A percentile compares a stretch with the other conserved stretches of the same genome.
These are phyloP conservation scores for Pseudogymnoascus sp. DNA, from an alignment of 2,329 filamentous ascomycete genomes.

Conservation along the genomic window DNA sequence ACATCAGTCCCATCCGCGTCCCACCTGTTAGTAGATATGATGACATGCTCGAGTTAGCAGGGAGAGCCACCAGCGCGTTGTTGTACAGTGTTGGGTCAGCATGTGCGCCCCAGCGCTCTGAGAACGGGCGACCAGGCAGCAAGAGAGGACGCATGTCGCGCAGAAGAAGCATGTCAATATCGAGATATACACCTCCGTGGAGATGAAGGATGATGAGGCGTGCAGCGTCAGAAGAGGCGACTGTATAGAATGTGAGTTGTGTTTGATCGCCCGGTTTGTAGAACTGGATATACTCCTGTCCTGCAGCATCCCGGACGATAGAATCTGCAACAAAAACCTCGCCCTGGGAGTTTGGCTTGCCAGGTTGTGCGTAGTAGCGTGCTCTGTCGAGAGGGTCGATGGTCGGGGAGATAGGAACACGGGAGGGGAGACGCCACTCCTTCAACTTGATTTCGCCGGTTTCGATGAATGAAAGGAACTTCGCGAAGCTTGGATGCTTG, in stretches of 20 bases:
- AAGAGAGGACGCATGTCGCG: background rate
- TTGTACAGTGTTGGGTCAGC: background rate
- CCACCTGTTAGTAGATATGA: background rate
- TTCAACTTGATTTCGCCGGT: background rate
- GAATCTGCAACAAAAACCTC: constrained; percentile 4
- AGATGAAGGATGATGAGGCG: constrained; percentile 4
- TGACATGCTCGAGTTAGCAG: background rate
- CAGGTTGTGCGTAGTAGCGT: background rate
- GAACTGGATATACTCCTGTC: background rate
- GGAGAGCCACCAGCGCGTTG: background rate
- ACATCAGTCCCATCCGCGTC: background rate
- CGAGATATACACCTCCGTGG: background rate
- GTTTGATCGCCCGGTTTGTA: background rate
- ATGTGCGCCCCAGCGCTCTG: background rate
- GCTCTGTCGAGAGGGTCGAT: background rate
- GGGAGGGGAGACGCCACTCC: background rate
- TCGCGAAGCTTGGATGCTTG: background rate
- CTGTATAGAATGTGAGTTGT: background rate
- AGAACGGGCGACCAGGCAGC: background rate
- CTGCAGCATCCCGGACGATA: background rate
- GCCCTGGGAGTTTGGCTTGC: background rate
- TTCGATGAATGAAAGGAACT: constrained; percentile 3
- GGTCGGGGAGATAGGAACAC: background rate
- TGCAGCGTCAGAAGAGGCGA: background rate
- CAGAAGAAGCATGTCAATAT: background rate